Base-by-base conservation (phyloP, 1,139 yeast genomes). In the Hemisphaericaspora lyxosophila region DNA sequence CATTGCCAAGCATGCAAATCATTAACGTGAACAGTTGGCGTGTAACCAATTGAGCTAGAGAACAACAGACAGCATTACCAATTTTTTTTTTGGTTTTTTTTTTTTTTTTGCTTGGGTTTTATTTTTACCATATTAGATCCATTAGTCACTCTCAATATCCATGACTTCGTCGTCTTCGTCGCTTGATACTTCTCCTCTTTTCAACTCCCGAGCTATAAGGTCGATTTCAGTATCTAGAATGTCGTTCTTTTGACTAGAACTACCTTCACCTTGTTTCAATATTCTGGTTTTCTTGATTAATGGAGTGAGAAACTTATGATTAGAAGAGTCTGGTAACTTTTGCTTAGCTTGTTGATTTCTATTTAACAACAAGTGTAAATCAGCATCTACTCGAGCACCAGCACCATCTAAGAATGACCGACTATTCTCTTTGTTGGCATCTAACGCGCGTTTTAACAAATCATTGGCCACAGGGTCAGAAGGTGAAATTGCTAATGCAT, bases 401-500 rank as follows among this genome's bases (percentile, higher is more conserved):
- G 28, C 19, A 34, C 36, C 22, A 16, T 31, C 23, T 9, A 33
- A 22, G 14, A 27, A 33, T 4, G 15, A 18, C 15, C 26, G 5
- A 9, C 57, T 43, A 46, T 53, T 46, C 42, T 57, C 47, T 26
- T 73, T 62, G 53, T 85, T 85, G 34, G 79, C 75, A 41, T 85
- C 94, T 35, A 90, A 65, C 0, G 97, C 97, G 46, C 95, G 75
- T 45, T 78, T 79, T 41, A 92, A 67, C 35, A 92, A 61, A 53
- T 92, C 97, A 4, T 80, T 70, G 0, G 97, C 95, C 17, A 90
- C 83, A 0, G 94, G 85, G 54, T 92, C 96, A 26, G 80, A 75
- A 0, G 96, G 94, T 7, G 80, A 62, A 5, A 90, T 66, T 0
- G 95, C 86, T 34, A 94, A 67, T 0, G 97, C 94, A 49, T 78